Conservation (phyloP, 164 flowering plant species). For the Piper longum region DNA sequence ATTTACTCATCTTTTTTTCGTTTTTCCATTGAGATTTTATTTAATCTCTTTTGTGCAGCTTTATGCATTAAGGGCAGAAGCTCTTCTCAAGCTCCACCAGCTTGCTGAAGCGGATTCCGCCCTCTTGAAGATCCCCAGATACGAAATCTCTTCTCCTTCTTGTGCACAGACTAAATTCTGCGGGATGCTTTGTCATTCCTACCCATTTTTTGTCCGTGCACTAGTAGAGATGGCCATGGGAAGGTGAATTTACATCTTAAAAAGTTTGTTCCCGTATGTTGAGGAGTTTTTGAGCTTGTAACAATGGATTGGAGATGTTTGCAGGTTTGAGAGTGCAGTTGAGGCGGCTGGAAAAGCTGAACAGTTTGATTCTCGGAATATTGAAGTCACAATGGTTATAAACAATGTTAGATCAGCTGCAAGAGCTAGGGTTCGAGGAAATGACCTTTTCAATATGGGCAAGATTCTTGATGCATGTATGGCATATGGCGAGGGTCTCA, state of each 20-base stretch:
- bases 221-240: slow-evolving; percentile 63
- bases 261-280: slow-evolving; percentile 11
- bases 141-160: slow-evolving; percentile 23
- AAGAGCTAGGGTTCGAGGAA: slow-evolving; percentile 73
- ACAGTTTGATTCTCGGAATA: slow-evolving; percentile 43
- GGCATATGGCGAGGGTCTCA: slow-evolving; percentile 82
- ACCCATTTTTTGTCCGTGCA: slow-evolving; percentile 32
- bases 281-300: slow-evolving; percentile 16
- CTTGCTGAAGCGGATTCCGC: slow-evolving; percentile 48
- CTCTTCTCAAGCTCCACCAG: slow-evolving; percentile 67
- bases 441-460: slow-evolving; percentile 71
- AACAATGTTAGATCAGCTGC: slow-evolving; percentile 51
- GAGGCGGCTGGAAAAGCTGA: slow-evolving; percentile 57
- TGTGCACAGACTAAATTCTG: slow-evolving; percentile 32
- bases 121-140: slow-evolving; percentile 26
- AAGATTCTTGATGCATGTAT: slow-evolving; percentile 66
- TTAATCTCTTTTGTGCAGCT: slow-evolving; percentile 38
- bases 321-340: slow-evolving; percentile 87
- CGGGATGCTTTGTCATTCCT: slow-evolving; percentile 56
- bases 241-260: slow-evolving; percentile 39
- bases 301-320: slow-evolving; percentile 35
- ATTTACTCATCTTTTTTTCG: not conserved
- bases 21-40: slow-evolving; percentile 4
- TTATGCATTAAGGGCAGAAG: slow-evolving; percentile 67
- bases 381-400: slow-evolving; percentile 38